Evolutionary conservation across 306 rosid species (phyloP), one percentile per base, ranked within the genome.

Genomic region (Ziziphus jujuba): DNA sequence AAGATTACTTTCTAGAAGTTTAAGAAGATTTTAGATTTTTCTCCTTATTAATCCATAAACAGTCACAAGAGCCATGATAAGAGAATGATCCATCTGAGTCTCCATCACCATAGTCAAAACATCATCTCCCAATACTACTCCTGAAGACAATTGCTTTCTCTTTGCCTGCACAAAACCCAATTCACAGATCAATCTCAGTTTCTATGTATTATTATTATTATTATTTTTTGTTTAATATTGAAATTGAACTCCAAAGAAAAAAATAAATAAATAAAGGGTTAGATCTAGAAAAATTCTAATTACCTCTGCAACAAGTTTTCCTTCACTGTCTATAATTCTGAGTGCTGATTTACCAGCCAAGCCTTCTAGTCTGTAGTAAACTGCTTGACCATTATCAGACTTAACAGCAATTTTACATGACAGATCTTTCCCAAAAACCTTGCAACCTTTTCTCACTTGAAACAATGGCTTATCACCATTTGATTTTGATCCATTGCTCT

Each of bases 51-150:
- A 66, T 16, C 73, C 78, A 62, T 74, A 78, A 9, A 78, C 75
- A 74, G 79, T 78, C n/a, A 78, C 59, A 28, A 82, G 76, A 45
- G 83, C 83, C 83, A 82, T 77, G 63, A 78, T 61, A 5, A 82
- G 73, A 56, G 78, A 70, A 51, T 59, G 80, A 51, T 82, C 83
- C 3, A 71, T 52, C 21, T 61, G 57, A 24, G 65, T 22, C 81
- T 78, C 75, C 63, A 74, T 57, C 36, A 77, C 62, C 76, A 82
- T 61, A 61, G 53, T 74, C 69, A 78, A 33, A 2, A 78, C 83
- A 74, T 71, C 83, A 63, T 78, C 73, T 78, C 86, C 72, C 70
- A 72, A 62, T 11, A 63, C 59, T 21, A 68, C 76, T 33, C 81
- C 73, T 45, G 74, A 53, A 19, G 23, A 47, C 53, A 60, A 22